phyloP scores from a whole-genome alignment of 2,329 filamentous ascomycete genomes.

The Furcasterigmium sp. region DNA sequence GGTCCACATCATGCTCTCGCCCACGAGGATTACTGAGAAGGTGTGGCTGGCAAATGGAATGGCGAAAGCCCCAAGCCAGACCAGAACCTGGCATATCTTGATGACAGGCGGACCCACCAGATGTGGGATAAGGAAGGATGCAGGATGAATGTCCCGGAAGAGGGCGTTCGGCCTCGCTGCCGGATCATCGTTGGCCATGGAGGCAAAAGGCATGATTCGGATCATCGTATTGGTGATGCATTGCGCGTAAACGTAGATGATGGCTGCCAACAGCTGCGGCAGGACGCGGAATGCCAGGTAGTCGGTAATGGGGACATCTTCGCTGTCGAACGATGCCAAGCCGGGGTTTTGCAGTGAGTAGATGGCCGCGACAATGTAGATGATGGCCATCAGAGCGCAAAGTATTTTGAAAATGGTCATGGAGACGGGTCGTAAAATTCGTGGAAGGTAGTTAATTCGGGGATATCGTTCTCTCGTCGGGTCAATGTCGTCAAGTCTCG shows the following conservation, averaged over 20 bases:
- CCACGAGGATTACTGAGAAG: slow-evolving; percentile 59
- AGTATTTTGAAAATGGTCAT: slow-evolving; percentile 56
- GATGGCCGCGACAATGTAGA: slow-evolving; percentile 66
- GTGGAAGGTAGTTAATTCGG: slow-evolving; percentile 64
- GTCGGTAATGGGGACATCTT: slow-evolving; percentile 60
- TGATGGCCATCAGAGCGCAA: slow-evolving; percentile 65
- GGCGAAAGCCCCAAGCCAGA: slow-evolving; percentile 76
- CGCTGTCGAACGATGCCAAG: slow-evolving; percentile 57
- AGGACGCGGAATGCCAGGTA: slow-evolving; percentile 88
- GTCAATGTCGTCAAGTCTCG: slow-evolving; percentile 24
- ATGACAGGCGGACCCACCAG: slow-evolving; percentile 60
- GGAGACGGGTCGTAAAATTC: slow-evolving; percentile 61
- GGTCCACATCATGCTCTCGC: slow-evolving; percentile 70
- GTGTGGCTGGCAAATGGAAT: slow-evolving; percentile 75
- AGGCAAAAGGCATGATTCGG: slow-evolving; percentile 70
- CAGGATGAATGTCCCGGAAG: slow-evolving; percentile 64
- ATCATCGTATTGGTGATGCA: slow-evolving; percentile 69
- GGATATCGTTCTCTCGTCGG: slow-evolving; percentile 33
- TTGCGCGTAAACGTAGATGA: slow-evolving; percentile 73
- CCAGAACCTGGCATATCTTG: slow-evolving; percentile 58
- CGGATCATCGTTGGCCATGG: slow-evolving; percentile 63
- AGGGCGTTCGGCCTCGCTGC: slow-evolving; percentile 58
- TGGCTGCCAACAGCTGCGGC: slow-evolving; percentile 68
- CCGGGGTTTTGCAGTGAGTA: slow-evolving; percentile 60
- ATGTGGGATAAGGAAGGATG: slow-evolving; percentile 58